Base-by-base conservation (phyloP, 2,329 filamentous ascomycete genomes). In the Phialocephala sp. region DNA sequence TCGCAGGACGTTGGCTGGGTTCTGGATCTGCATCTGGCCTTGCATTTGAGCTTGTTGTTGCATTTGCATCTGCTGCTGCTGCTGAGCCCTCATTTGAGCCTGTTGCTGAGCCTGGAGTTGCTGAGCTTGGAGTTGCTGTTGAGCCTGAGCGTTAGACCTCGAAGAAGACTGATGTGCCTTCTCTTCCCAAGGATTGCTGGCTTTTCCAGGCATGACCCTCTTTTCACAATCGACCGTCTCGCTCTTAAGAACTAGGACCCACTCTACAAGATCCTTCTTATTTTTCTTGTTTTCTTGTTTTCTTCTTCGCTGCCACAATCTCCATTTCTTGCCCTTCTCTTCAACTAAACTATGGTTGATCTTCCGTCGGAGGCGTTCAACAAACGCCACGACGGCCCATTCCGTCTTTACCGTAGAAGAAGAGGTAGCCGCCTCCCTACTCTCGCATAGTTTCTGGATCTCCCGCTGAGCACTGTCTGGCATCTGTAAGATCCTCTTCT, bases 401-500 rank as follows among this genome's bases (percentile, higher is more conserved):
- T 27, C 24, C 4, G 63, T 32, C 32, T 61, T 66, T 0, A 65
- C 55, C 1, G 60, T 56, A 2, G 22, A 27, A 12, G 27, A 35
- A 1, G 55, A 60, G 37, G 47, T 64, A 14, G 65, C 66, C 2
- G 11, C 47, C 22, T 70, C 65, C 4, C 66, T n/a, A 1, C 36
- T 43, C 47, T 70, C 68, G 36, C 59, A 6, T 12, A 70, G 36
- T 50, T 59, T 64, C 20, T 70, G 66, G 35, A 70, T 63, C 57
- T 70, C 68, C 61, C 64, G 61, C 27, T 70, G 66, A 1, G 66
- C 68, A 9, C 66, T 62, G 2, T 67, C 60, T 9, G 61, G 41
- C 55, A 68, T 56, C 1, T 18, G 32, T 18, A 67, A n/a, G 18
- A 70, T 61, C 1, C n/a, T 56, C 8, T 55, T 59, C 4, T 39